A percentile compares a stretch with the other conserved stretches of the same genome.
These are phyloP conservation scores for Penicillium oxalicum DNA, from an alignment of 2,329 filamentous ascomycete species.

Conservation along the genomic window DNA sequence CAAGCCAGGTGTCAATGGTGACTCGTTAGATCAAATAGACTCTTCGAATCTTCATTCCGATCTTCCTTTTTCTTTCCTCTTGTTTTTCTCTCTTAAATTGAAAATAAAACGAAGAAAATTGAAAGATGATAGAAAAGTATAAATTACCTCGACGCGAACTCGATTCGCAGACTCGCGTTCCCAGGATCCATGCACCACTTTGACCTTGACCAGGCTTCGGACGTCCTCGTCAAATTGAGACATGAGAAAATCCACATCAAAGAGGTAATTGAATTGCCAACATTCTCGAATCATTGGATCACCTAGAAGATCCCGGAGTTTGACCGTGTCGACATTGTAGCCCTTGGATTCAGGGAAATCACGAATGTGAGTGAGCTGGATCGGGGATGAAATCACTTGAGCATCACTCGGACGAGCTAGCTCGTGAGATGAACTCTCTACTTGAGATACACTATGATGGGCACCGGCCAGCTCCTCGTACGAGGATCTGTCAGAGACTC, in stretches of 20 bases:
- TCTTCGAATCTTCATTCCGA: no score
- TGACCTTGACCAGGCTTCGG: constrained; percentile 47
- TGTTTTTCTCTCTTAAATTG: no score
- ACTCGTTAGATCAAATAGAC: no score
- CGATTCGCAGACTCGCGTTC: constrained; percentile 60
- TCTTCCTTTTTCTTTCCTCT: no score
- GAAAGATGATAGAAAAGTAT: no score
- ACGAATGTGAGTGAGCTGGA: constrained; percentile 64
- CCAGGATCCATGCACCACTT: constrained; percentile 60
- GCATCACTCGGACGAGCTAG: not conserved
- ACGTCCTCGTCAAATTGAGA: constrained; percentile 54
- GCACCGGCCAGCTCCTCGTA: constrained; percentile 5
- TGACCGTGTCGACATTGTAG: constrained; percentile 61
- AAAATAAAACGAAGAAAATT: no score
- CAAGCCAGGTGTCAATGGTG: not conserved
- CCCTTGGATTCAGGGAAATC: constrained; percentile 51
- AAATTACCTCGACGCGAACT: constrained; percentile 50
- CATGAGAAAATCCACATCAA: constrained; percentile 57
- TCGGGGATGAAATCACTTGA: constrained; percentile 50
- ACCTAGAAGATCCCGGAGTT: constrained; percentile 62
- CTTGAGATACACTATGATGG: not conserved
- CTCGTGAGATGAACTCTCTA: not conserved
- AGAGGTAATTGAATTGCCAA: constrained; percentile 54
- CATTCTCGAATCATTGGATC: constrained; percentile 64
- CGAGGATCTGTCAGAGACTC: not conserved